These are phyloP conservation scores for Alternaria solani DNA, from an alignment of 2,329 filamentous ascomycete species.

Conservation along the genomic window DNA sequence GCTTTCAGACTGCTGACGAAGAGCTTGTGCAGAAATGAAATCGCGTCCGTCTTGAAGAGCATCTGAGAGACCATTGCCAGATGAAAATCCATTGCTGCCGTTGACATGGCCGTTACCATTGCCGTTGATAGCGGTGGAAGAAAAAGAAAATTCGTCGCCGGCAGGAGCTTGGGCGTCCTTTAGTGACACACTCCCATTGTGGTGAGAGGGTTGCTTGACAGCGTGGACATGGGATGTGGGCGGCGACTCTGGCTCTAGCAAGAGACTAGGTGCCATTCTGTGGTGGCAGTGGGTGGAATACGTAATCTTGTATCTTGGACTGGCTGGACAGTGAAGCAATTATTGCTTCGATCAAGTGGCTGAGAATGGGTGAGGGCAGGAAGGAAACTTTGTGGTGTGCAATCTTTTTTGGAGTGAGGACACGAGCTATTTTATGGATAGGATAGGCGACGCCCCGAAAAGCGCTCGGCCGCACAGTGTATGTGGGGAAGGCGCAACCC, in stretches of 20 bases:
- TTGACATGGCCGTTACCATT: slow-evolving; percentile 21
- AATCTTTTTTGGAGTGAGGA: slow-evolving; percentile 17
- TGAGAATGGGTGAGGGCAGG: not conserved
- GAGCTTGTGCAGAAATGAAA: slow-evolving; percentile 40
- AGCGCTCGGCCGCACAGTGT: slow-evolving; percentile 19
- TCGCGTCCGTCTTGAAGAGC: slow-evolving; percentile 26
- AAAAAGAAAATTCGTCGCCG: slow-evolving; percentile 25
- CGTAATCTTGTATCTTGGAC: not conserved
- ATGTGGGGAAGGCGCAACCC: slow-evolving; percentile 31
- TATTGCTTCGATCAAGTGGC: not conserved
- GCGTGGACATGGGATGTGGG: slow-evolving; percentile 22
- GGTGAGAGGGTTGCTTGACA: slow-evolving; percentile 28
- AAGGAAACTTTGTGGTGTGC: not conserved
- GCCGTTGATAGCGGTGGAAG: slow-evolving; percentile 22
- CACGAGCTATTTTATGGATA: slow-evolving; percentile 25
- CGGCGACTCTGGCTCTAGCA: slow-evolving; percentile 37
- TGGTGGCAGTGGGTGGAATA: not conserved
- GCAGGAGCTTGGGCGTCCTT: slow-evolving; percentile 34
- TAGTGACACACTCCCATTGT: slow-evolving; percentile 28
- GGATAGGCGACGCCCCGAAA: slow-evolving; percentile 11
- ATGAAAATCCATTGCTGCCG: slow-evolving; percentile 21
- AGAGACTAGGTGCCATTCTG: slow-evolving; percentile 43
- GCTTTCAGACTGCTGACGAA: slow-evolving; percentile 34
- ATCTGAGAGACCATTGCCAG: slow-evolving; percentile 18
- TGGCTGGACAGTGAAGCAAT: not conserved